Base-by-base conservation (phyloP, 2,329 filamentous ascomycete species). In the Alternaria infectoria region DNA sequence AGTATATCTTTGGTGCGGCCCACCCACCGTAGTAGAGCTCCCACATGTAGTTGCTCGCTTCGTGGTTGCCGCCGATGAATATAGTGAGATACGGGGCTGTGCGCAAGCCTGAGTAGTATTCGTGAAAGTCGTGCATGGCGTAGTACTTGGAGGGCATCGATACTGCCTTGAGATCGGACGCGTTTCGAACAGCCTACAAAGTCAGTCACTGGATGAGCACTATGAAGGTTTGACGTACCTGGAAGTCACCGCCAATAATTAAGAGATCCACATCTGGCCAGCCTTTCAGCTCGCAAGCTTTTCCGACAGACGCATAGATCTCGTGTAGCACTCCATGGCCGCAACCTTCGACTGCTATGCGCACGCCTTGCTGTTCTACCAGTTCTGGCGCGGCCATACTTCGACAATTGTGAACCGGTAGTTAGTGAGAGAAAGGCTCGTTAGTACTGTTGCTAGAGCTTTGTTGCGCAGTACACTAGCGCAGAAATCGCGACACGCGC, bases 1-100 rank as follows among this genome's bases (percentile, higher is more conserved):
- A 99, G 84, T 97, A 99, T 67, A 99, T 98, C 70, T 96, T 97
- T 9, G 93, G 93, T 8, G 95, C 95, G 6, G 93, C 96, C 96
- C 96, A 99, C 54, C 96, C 96, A 55, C 96, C 96, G 77, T 98
- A 97, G 82, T 93, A 97, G 0, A 99, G 87, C 81, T 99, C 96
- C 84, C 90, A 96, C 6, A 97, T 84, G 80, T 98, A 89, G 54
- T 92, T 93, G 74, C 92, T 92, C 1, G 96, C 95, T 82, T 99
- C 96, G 75, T 99, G 96, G 77, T 99, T 99, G 3, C 96, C 96
- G 46, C 90, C 94, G 54, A 97, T 90, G 81, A 98, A 98, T 47
- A 98, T 84, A 15, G 96, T 99, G 49, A 97, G 85, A 76, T 93
- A 97, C 0, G 96, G 96, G 1, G 96, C 96, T 46, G 80, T 87